A percentile compares a stretch with the other conserved stretches of the same genome.
Evolutionary conservation across 2,329 filamentous ascomycete genomes (phyloP).

Genomic region (Lomentospora prolificans): DNA sequence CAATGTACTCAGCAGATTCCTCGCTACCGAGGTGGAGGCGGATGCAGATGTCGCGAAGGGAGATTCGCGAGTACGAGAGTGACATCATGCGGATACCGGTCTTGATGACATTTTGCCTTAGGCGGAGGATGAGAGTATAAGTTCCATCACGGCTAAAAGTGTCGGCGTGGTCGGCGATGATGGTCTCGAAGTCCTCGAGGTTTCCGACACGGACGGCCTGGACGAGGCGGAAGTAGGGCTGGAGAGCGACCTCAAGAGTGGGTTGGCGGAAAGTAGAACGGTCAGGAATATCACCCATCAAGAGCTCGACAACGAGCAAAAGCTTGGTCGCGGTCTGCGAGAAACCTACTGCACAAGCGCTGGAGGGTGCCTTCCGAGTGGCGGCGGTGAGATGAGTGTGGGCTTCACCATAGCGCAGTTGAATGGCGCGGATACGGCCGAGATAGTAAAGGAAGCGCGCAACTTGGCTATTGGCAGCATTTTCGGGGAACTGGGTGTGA

Average conservation of each 20-base stretch:
- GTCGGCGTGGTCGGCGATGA: conserved; percentile 70
- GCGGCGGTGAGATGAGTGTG: conserved; percentile 90
- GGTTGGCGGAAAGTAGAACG: conserved; percentile 88
- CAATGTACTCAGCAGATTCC: conserved; percentile 97
- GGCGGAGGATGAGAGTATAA: conserved; percentile 86
- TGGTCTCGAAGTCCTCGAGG: conserved; percentile 82
- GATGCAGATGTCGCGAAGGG: conserved; percentile 92
- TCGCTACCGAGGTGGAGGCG: conserved; percentile 88
- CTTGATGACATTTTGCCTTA: conserved; percentile 98
- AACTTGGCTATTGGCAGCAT: conserved; percentile 95
- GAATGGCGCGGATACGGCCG: conserved; percentile 89
- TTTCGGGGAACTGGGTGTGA: conserved; percentile 89
- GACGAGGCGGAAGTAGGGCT: conserved; percentile 88
- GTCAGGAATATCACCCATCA: conserved; percentile 98
- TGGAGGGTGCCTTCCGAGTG: conserved; percentile 89
- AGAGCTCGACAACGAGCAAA: conserved; percentile 86
- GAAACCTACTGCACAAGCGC: conserved; percentile 81
- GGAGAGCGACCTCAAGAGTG: conserved; percentile 73
- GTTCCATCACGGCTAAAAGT: conserved; percentile 90
- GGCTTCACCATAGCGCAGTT: conserved; percentile 92
- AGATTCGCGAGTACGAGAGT: conserved; percentile 93
- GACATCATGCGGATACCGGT: conserved; percentile 99
- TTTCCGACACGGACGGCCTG: conserved; percentile 96
- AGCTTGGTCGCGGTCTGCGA: conserved; percentile 94
- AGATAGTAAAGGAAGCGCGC: conserved; percentile 96